Conservation (phyloP, 2,329 filamentous ascomycete species). For the Pseudogymnoascus sp. region DNA sequence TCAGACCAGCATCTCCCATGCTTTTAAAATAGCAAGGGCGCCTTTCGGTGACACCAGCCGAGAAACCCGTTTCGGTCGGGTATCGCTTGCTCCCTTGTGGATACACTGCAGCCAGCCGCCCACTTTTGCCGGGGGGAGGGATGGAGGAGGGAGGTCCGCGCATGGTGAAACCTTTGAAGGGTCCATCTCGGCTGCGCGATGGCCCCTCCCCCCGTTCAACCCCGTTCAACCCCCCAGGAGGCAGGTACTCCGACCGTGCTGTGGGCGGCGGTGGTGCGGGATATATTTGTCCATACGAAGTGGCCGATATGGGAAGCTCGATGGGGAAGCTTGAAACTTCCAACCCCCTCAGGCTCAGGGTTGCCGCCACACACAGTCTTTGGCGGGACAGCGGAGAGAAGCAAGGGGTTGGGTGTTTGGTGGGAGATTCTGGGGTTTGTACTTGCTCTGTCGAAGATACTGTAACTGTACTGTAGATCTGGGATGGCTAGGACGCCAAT, state of each 20-base stretch:
- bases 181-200: neutral
- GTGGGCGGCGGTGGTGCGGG: neutral
- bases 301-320: neutral
- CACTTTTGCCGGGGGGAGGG: neutral
- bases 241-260: neutral
- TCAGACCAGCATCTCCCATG: neutral
- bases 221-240: neutral
- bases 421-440: neutral
- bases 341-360: neutral
- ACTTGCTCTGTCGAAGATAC: neutral
- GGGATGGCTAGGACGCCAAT: neutral
- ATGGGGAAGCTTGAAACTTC: neutral
- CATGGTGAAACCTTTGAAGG: conserved; percentile 2
- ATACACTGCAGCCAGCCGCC: conserved; percentile 6
- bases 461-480: neutral
- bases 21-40: neutral
- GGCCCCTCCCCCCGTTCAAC: neutral
- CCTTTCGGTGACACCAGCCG: conserved; percentile 4
- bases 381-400: neutral
- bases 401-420: neutral
- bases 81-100: conserved; percentile 7
- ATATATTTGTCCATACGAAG: conserved; percentile 1
- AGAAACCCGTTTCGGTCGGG: neutral
- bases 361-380: neutral
- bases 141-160: neutral